Base-by-base conservation (phyloP, 2,329 filamentous ascomycete genomes). In the Graphilbum ipis-grandicollis region DNA sequence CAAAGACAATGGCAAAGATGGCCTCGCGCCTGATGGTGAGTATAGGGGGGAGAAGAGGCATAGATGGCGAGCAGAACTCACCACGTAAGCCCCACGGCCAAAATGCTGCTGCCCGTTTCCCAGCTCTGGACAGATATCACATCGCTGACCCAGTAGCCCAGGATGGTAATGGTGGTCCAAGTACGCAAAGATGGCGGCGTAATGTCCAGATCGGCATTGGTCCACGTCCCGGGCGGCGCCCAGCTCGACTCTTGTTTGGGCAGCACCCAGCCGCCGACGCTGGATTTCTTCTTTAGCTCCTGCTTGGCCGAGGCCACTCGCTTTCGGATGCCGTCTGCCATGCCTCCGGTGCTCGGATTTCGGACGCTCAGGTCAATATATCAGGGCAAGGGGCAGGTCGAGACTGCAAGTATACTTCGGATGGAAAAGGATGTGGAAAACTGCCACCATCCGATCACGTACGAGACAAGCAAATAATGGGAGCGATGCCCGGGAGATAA, bases 1-100 rank as follows among this genome's bases (percentile, higher is more conserved):
- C 35, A 33, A 37, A 32, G 21, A 33, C 29, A 13, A 37, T 32
- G 19, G 30, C 12, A 46, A 64, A 81, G 47, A 75, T 84, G 45
- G 67, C 71, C 25, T 37, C 36, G 18, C 31, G 36, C 36, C 36
- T 37, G 31, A 13, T 1, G 59, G 14, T 12, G 77, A 77, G 58
- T 63, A 63, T 15, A 65, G 52, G 19, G 21, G 21, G 21, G 21
- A 28, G 26, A 12, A 28, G 12, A 13, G 14, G 26, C 5, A 4
- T 21, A 8, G 19, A 15, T 2, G 31, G 19, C 8, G 21, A 9
- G 15, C 2, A 15, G 5, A 35, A 30, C 33, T 7, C 17, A 35
- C 40, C 46, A 48, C 22, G 47, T 48, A 26, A 50, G 30, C 14
- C 47, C 47, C 9, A 48, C 37, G 19, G 46, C 47, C 15, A 50